phyloP scores from a whole-genome alignment of 495 filamentous ascomycete species.

The Lophium mytilinum region DNA sequence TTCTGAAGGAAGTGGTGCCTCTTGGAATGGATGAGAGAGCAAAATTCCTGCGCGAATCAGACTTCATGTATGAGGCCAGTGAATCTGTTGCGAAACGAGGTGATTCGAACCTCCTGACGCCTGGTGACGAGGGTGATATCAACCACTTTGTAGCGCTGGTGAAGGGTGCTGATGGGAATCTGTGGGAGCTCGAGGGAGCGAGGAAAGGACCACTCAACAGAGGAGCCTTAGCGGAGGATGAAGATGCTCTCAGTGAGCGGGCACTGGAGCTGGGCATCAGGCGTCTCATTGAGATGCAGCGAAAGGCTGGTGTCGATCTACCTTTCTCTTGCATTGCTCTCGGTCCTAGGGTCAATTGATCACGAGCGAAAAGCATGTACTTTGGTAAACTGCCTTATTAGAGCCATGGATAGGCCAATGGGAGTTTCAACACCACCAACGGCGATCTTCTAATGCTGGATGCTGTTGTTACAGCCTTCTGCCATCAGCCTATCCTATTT shows the following conservation, averaged over 20 bases:
- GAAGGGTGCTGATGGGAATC: not conserved
- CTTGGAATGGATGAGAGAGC: slow-evolving; percentile 52
- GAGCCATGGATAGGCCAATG: too few species aligned
- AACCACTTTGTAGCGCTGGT: slow-evolving; percentile 19
- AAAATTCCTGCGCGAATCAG: slow-evolving; percentile 62
- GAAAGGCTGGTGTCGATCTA: not conserved
- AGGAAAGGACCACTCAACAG: slow-evolving; percentile 18
- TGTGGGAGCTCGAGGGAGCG: slow-evolving; percentile 16
- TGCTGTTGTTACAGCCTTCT: too few species aligned
- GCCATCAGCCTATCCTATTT: too few species aligned
- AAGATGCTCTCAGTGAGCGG: not conserved
- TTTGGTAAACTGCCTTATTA: too few species aligned
- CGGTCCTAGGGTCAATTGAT: too few species aligned
- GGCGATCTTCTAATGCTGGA: too few species aligned
- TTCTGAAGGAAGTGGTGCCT: slow-evolving; percentile 43
- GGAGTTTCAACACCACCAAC: too few species aligned
- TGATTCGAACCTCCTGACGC: slow-evolving; percentile 33
- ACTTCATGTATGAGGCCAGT: slow-evolving; percentile 64
- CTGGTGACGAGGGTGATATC: not conserved
- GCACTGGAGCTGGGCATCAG: not conserved
- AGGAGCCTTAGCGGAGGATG: not conserved
- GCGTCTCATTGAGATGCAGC: not conserved
- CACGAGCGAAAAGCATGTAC: too few species aligned
- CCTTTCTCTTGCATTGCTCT: too few species aligned
- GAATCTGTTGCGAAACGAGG: slow-evolving; percentile 60